A percentile compares a stretch with the other conserved stretches of the same genome.
Conservation (phyloP, 176 grass and related monocot species). For the Tillandsia fasciculata region DNA sequence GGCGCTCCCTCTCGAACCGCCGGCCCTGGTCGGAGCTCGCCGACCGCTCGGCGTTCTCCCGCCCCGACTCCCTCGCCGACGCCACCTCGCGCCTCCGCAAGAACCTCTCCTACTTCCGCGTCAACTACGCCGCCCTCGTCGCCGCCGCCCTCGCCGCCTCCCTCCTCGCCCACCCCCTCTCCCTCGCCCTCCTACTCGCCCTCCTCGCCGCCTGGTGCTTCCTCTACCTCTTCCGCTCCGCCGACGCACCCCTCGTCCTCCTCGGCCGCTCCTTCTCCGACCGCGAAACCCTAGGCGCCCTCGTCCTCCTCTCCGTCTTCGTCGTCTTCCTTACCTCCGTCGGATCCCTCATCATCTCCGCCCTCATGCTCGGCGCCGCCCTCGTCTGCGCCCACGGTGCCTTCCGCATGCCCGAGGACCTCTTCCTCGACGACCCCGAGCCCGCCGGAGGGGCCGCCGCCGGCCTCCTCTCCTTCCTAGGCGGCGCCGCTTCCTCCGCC, state of each 20-base stretch:
- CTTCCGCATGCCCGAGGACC: constrained; percentile 67
- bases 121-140: constrained; percentile 86
- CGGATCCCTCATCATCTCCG: constrained; percentile 78
- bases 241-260: constrained; percentile 79
- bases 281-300: constrained; percentile 70
- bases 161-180: constrained; percentile 71
- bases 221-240: constrained; percentile 71
- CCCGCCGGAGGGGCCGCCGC: constrained; percentile 27
- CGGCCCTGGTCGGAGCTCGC: constrained; percentile 75
- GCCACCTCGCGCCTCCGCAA: constrained; percentile 72
- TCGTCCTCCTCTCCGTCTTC: constrained; percentile 54
- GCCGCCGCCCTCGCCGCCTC: constrained; percentile 57
- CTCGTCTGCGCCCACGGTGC: constrained; percentile 61
- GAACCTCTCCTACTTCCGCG: constrained; percentile 83
- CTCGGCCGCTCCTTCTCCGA: constrained; percentile 83
- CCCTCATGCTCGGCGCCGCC: constrained; percentile 48
- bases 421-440: constrained; percentile 75
- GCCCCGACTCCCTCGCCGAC: constrained; percentile 64
- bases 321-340: constrained; percentile 79
- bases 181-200: constrained; percentile 51
- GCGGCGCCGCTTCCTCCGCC: constrained; percentile 12
- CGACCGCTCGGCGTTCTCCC: constrained; percentile 75
- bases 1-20: constrained; percentile 53
- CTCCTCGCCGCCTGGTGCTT: constrained; percentile 85
- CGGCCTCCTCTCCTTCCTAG: constrained; percentile 70